Evolutionary conservation across 169 alveolate species (phyloP).

Genomic region (Eimeria sp.): DNA sequence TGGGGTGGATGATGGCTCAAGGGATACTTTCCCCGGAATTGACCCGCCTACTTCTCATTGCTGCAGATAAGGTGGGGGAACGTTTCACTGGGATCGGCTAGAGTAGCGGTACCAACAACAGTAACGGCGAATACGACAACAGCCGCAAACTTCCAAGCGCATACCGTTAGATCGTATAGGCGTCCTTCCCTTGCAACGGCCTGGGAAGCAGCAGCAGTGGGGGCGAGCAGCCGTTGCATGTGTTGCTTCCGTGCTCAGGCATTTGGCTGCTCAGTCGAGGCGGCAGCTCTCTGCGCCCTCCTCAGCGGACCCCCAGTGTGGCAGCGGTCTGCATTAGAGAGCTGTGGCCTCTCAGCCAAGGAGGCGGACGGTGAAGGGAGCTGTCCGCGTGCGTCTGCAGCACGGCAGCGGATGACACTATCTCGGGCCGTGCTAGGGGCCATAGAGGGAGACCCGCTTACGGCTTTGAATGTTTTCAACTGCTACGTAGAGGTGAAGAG

Average conservation of each 20-base stretch:
- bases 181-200: neutral
- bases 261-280: slow-evolving; percentile 67
- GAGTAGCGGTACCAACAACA: neutral
- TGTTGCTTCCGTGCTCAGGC: slow-evolving; percentile 32
- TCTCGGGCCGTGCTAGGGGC: slow-evolving; percentile 55
- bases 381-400: slow-evolving; percentile 35
- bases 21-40: slow-evolving; percentile 61
- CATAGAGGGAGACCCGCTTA: slow-evolving; percentile 46
- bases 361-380: neutral
- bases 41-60: slow-evolving; percentile 40
- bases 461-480: slow-evolving; percentile 43
- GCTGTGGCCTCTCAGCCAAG: slow-evolving; percentile 1
- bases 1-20: slow-evolving; percentile 49
- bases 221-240: neutral
- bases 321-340: slow-evolving; percentile 56
- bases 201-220: slow-evolving; percentile 3
- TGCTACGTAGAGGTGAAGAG: slow-evolving; percentile 8
- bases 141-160: neutral
- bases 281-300: slow-evolving; percentile 58
- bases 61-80: slow-evolving; percentile 49
- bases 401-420: slow-evolving; percentile 66
- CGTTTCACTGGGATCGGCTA: neutral
- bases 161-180: neutral
- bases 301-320: slow-evolving; percentile 73
- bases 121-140: neutral